Evolutionary conservation across 768 basidiomycete species (phyloP).

Genomic region (Tulasnella sp.): DNA sequence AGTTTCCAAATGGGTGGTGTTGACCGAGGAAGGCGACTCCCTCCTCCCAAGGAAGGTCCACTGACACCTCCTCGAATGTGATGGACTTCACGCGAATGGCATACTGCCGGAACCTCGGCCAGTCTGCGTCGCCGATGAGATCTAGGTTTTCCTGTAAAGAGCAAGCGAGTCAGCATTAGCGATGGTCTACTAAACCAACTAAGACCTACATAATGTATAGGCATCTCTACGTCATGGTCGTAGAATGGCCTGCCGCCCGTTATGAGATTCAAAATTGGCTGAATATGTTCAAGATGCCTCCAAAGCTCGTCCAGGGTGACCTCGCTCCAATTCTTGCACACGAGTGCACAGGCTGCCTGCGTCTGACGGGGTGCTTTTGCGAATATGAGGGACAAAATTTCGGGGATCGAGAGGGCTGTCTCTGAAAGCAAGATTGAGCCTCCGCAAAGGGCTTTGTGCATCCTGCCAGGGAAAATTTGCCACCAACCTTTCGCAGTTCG

Average conservation of each 20-base stretch:
- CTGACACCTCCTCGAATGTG: background rate
- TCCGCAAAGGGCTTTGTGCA: no score
- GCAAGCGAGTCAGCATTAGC: background rate
- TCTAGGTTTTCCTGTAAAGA: background rate
- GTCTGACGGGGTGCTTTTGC: background rate
- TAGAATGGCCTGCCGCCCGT: background rate
- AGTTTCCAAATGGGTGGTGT: background rate
- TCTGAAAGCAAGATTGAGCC: background rate
- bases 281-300: background rate
- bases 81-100: background rate
- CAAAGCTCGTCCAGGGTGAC: background rate
- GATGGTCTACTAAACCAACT: background rate
- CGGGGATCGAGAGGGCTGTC: background rate
- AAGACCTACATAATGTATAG: background rate
- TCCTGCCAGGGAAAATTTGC: no score
- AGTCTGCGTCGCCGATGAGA: background rate
- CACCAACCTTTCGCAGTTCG: no score
- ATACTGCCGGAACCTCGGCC: background rate
- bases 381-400: background rate
- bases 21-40: background rate
- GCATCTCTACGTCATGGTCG: background rate
- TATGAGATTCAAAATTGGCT: background rate
- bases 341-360: background rate
- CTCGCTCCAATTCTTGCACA: background rate
- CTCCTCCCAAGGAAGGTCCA: background rate